Evolutionary conservation across 2,329 filamentous ascomycete genomes (phyloP).

Genomic region (Pseudocercospora macadamiae): DNA sequence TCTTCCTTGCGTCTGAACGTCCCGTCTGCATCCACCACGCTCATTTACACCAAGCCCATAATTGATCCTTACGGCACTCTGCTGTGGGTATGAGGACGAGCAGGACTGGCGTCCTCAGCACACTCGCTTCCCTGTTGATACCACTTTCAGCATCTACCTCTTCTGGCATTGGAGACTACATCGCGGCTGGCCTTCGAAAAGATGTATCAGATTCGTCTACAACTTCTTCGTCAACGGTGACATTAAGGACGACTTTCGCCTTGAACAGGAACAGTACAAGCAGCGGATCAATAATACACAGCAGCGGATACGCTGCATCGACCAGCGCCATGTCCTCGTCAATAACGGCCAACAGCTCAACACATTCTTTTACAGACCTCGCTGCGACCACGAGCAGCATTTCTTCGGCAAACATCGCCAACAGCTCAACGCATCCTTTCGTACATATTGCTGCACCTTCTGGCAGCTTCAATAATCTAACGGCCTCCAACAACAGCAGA

Average conservation of each 20-base stretch:
- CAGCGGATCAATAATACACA: background rate
- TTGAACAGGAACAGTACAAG: background rate
- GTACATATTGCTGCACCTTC: background rate
- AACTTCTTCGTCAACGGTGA: background rate
- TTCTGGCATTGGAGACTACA: constrained; percentile 4
- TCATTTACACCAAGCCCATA: background rate
- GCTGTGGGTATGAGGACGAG: background rate
- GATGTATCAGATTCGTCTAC: background rate
- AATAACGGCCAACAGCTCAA: background rate
- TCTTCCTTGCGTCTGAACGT: background rate
- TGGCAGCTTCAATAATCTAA: background rate
- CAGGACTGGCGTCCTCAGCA: background rate
- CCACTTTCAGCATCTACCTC: background rate
- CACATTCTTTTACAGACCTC: background rate
- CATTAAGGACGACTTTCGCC: background rate
- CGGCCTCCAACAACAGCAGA: background rate
- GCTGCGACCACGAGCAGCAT: background rate
- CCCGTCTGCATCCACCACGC: background rate
- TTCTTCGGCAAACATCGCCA: background rate
- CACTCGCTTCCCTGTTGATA: background rate
- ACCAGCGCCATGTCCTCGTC: background rate
- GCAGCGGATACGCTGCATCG: background rate
- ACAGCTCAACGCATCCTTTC: constrained; percentile 2
- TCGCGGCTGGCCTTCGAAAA: constrained; percentile 7
- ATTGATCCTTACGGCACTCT: background rate